Evolutionary conservation across 139 green algal genomes (phyloP), one percentile per base, ranked within the genome.

Genomic region (Pleodorina starrii): DNA sequence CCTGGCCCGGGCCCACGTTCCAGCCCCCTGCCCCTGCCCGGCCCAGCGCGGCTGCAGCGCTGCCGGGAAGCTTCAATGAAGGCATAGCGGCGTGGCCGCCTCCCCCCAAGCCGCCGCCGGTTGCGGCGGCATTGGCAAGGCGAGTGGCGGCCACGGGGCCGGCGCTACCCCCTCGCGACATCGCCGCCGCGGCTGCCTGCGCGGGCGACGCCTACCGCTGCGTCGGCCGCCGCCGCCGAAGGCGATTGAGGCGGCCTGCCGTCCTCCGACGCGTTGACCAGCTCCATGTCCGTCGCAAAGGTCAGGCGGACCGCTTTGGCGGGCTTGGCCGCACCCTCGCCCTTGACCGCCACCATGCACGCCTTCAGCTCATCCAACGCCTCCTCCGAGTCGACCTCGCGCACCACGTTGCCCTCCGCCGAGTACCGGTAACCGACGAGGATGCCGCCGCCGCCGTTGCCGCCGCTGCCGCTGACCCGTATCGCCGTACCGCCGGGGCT

Each of bases 291-390:
- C 25, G 84, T n/a, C 25, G 50, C 7, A 9, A 89, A 73, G 48
- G 68, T 40, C 46, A 89, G 16, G 44, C 69, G 84, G 38, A 89
- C 84, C 19, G 83, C 81, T 43, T 88, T 88, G 5, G 29, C 21
- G 0, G 82, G 82, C 46, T 68, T 88, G 32, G 25, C 57, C 1
- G 60, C 29, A 0, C 5, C 40, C 14, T 86, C 79, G 5, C 38
- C 51, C 63, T 78, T 77, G n/a, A n/a, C 38, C 42, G 25, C 51
- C 4, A 27, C 78, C 36, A 44, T 59, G 29, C 12, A 35, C 40
- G 29, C 5, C 32, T 69, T 42, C 32, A 88, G 44, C 57, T 79
- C 80, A 4, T 77, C 44, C 63, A 88, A 21, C 17, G 36, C 51
- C 10, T 85, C 76, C 5, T 25, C 36, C 5, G 74, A 9, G 50